Evolutionary conservation across 225 moss, liverwort and hornwort species (phyloP).

Genomic region (Straminergon stramineum): DNA sequence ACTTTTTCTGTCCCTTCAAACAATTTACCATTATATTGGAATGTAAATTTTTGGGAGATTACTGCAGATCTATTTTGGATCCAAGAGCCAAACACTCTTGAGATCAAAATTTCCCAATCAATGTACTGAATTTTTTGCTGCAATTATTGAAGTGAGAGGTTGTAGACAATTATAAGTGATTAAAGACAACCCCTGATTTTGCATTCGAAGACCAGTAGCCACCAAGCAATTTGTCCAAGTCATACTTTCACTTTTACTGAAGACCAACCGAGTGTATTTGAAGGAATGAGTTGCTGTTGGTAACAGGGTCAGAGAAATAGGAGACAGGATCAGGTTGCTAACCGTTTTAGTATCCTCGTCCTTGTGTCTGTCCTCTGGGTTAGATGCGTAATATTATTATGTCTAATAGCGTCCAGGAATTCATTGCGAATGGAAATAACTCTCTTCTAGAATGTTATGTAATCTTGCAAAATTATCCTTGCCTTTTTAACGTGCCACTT

Average conservation of each 20-base stretch:
- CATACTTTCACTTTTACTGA: not conserved
- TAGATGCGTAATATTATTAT: not conserved
- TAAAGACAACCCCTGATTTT: not conserved
- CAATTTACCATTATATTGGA: not conserved
- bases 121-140: not conserved
- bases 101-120: not conserved
- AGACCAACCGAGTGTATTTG: not conserved
- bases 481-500: not conserved
- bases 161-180: not conserved
- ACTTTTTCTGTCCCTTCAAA: not conserved
- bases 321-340: not conserved
- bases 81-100: not conserved
- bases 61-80: not conserved
- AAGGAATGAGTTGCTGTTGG: not conserved
- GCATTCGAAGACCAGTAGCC: not conserved
- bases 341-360: too few relatives aligned
- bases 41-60: not conserved
- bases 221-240: not conserved
- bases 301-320: not conserved
- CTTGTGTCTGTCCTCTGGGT: not conserved
- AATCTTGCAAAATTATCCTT: not conserved
- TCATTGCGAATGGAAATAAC: not conserved
- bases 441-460: not conserved
- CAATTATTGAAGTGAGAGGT: not conserved
- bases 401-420: not conserved